Evolutionary conservation across 169 alveolate species (phyloP).

Genomic region (Babesia ovis): DNA sequence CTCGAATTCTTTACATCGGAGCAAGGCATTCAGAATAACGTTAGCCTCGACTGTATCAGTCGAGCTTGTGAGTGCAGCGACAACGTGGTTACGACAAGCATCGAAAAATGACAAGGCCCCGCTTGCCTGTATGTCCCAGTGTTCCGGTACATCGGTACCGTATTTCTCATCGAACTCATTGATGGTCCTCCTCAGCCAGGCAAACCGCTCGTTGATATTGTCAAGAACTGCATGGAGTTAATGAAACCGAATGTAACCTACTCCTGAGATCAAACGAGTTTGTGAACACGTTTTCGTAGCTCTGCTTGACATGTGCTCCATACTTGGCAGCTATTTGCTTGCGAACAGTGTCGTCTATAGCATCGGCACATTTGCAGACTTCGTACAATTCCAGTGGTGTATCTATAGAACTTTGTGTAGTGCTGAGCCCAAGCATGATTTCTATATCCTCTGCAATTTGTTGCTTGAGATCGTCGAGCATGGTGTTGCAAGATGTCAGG

Average conservation of each 20-base stretch:
- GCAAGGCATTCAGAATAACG: slow-evolving; percentile 30
- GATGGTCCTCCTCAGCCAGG: slow-evolving; percentile 60
- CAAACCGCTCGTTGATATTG: slow-evolving; percentile 48
- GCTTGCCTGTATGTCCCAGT: slow-evolving; percentile 51
- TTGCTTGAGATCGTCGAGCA: slow-evolving; percentile 49
- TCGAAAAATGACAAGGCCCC: slow-evolving; percentile 44
- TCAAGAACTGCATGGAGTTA: slow-evolving; percentile 23
- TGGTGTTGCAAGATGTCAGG: slow-evolving; percentile 31
- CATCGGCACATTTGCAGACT: slow-evolving; percentile 59
- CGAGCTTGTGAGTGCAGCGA: slow-evolving; percentile 19
- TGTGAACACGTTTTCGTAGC: slow-evolving; percentile 45
- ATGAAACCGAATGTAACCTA: not conserved
- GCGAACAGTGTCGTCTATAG: slow-evolving; percentile 43
- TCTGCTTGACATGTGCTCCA: slow-evolving; percentile 19
- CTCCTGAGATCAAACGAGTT: slow-evolving; percentile 50
- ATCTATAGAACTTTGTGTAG: slow-evolving; percentile 19
- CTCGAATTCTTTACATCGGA: slow-evolving; percentile 64
- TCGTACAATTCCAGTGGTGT: slow-evolving; percentile 33
- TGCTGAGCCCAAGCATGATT: slow-evolving; percentile 24
- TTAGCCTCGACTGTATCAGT: slow-evolving; percentile 37
- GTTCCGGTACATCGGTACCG: slow-evolving; percentile 32
- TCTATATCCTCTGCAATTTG: slow-evolving; percentile 60
- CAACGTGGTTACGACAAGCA: slow-evolving; percentile 32
- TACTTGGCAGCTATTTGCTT: slow-evolving; percentile 42
- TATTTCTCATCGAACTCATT: slow-evolving; percentile 48